These are phyloP conservation scores for Lavandula angustifolia DNA, from an alignment of 257 asterid genomes.

Conservation along the genomic window DNA sequence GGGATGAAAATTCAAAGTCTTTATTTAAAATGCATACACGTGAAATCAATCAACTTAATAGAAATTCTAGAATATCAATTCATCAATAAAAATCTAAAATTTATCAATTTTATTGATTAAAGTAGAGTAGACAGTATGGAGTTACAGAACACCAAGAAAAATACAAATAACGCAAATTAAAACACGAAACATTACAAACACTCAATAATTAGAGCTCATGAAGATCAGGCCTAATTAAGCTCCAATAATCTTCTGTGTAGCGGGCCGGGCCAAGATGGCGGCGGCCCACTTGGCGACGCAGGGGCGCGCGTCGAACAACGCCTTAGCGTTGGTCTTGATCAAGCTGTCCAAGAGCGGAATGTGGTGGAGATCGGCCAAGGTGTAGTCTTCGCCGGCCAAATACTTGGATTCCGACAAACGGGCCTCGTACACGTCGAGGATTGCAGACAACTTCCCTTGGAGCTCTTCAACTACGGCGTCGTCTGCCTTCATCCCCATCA, in stretches of 20 bases:
- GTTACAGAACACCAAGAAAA: too few relatives aligned
- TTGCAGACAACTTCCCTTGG: slow-evolving; percentile 30
- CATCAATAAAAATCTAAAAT: too few relatives aligned
- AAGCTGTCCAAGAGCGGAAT: slow-evolving; percentile 42
- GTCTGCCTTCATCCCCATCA: slow-evolving; percentile 33
- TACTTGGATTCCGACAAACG: slow-evolving; percentile 46
- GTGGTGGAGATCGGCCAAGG: slow-evolving; percentile 58
- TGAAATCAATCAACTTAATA: too few relatives aligned
- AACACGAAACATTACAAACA: not conserved
- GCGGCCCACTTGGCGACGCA: slow-evolving; percentile 46
- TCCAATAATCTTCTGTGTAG: slow-evolving; percentile 46
- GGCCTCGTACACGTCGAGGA: slow-evolving; percentile 59
- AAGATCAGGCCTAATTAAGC: not conserved
- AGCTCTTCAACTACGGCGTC: slow-evolving; percentile 29
- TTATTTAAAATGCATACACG: too few relatives aligned
- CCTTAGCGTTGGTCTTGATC: slow-evolving; percentile 42
- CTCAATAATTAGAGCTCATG: not conserved
- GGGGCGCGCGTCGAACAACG: slow-evolving; percentile 49
- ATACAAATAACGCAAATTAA: too few relatives aligned
- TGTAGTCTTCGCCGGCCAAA: slow-evolving; percentile 47
- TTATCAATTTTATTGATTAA: too few relatives aligned
- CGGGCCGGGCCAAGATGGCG: slow-evolving; percentile 50
- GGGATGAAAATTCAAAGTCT: too few relatives aligned
- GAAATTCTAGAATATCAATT: too few relatives aligned
- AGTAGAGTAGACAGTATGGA: too few relatives aligned